Base-by-base conservation (phyloP, 2,329 filamentous ascomycete genomes). In the Pseudofabraea citricarpa region DNA sequence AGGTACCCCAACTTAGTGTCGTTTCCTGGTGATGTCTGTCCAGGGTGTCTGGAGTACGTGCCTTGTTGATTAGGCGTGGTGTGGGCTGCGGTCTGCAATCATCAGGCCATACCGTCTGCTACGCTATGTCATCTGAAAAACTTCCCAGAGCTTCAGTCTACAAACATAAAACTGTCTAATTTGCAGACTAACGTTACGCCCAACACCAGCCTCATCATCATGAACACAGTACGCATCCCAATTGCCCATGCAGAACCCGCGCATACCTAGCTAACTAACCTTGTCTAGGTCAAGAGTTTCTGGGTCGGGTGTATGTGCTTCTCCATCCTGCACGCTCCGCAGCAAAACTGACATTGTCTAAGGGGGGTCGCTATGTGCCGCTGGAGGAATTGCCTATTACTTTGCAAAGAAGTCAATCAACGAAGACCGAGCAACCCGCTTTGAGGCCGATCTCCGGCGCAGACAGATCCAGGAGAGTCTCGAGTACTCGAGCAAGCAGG, bases 351-450 rank as follows among this genome's bases (percentile, higher is more conserved):
- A 58, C 52, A 47, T 37, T 21, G 41, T 36, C 32, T 47, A 61
- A 31, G 96, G 89, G 93, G 90, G 87, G 56, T 78, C 89, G 39
- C 78, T 97, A 43, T 93, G 90, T 62, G 74, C 85, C 56, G 89
- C 90, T 54, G 93, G 91, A 61, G 93, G 81, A 53, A 87, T 85
- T 51, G 90, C 91, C 59, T 98, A 97, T 74, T 90, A 87, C 72
- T 95, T 96, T 64, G 93, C 93, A 52, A 98, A 98, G 75, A 78
- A 81, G 61, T 84, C 83, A 65, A 95, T 98, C 76, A 95, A 96
- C 63, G 87, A 87, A 55, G 90, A 96, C 67, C 87, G 91, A 52
- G 75, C 79, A 48, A 72, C 79, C 48, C 81, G 87, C 58, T 79
- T 85, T 53, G 81, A 85, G 48, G 76, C 74, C 46, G 74, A 77